phyloP scores from a whole-genome alignment of 2,329 filamentous ascomycete genomes.

The Talaromyces amestolkiae region DNA sequence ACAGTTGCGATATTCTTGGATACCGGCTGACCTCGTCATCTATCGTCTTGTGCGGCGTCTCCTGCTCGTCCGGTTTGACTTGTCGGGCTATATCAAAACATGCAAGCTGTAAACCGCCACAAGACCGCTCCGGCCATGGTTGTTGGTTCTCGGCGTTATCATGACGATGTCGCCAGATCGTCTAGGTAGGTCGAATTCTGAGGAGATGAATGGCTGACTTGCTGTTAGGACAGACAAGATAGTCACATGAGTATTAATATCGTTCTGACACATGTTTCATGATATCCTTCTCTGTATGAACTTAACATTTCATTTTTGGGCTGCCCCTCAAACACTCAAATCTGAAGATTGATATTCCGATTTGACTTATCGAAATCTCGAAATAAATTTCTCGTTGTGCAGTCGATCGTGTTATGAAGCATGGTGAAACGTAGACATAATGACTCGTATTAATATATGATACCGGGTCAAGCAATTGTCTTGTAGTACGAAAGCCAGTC shows the following conservation, averaged over 20 bases:
- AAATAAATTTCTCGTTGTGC: too few relatives aligned
- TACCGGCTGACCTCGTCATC: not conserved
- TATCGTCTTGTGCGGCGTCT: not conserved
- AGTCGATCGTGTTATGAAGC: too few relatives aligned
- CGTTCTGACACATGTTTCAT: not conserved
- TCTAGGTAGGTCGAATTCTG: conserved; percentile 11
- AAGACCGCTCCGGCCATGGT: not conserved
- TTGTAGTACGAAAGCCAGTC: not conserved
- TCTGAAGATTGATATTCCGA: not conserved
- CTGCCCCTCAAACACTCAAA: not conserved
- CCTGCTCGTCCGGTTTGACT: not conserved
- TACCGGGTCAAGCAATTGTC: not conserved
- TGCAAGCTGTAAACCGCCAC: not conserved
- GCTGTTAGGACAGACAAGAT: conserved; percentile 19
- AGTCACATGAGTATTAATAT: not conserved
- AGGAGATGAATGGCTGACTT: conserved; percentile 5
- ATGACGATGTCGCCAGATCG: not conserved
- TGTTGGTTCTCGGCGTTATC: not conserved
- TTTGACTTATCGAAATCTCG: too few relatives aligned
- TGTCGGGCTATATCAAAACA: not conserved
- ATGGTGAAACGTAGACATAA: too few relatives aligned
- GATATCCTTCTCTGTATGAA: too few relatives aligned
- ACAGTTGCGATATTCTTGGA: not conserved
- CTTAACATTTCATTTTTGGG: not conserved
- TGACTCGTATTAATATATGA: too few relatives aligned